Base-by-base conservation (phyloP, 140 eudicot genomes). In the Flaveria floridana region DNA sequence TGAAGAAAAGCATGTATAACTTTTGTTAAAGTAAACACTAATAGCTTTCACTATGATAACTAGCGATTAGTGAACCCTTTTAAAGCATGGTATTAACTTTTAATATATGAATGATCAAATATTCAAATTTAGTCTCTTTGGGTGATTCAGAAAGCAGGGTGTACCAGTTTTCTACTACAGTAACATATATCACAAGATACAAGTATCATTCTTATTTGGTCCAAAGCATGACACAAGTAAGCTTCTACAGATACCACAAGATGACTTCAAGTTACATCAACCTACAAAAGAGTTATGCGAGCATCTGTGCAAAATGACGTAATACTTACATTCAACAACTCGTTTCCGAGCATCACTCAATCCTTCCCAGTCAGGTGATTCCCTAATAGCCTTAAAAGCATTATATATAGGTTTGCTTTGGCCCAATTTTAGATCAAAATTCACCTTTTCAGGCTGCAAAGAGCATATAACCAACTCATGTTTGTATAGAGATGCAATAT, bases 351-450 rank as follows among this genome's bases (percentile, higher is more conserved):
- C 91, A 30, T 87, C 92, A 84, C 86, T 94, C 47, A 94, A 84
- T 15, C 79, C 20, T 13, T 73, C 81, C 96, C 94, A 94, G 20
- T 85, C 90, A 11, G 94, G 23, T 19, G 99, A 94, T 57, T 94
- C 99, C 79, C 55, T 81, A 18, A 94, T 90, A 70, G 94, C 86
- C 80, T 87, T 94, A 44, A 88, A 94, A 25, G 99, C 97, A 76
- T 90, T 94, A 68, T 90, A 88, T 2, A 94, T 74, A 2, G 97
- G 96, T 79, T 94, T 90, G 44, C 96, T 94, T 82, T 94, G 99
- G 30, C 91, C 96, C 79, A 90, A 77, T 74, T 89, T 88, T 5
- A 94, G 84, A 66, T 85, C 90, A 85, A 94, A 94, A 26, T 86
- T 79, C 30, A 94, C 96, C 82, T 84, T 90, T 82, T 86, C 97